A percentile compares a stretch with the other conserved stretches of the same genome.
These are phyloP conservation scores for Medicago arabica DNA, from an alignment of 306 rosid genomes.

Conservation along the genomic window DNA sequence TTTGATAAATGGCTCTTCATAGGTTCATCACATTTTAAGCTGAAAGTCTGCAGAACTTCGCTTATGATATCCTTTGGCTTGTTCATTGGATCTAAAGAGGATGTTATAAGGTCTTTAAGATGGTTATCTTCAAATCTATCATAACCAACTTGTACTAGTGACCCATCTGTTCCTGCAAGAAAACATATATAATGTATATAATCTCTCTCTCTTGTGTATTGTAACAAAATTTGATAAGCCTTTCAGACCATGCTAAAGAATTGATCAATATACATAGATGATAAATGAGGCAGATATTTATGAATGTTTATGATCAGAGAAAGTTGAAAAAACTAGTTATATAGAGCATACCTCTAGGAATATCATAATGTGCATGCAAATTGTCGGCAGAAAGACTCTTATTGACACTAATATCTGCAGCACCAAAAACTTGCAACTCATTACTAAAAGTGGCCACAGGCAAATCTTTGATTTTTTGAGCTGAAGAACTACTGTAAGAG, in stretches of 20 bases:
- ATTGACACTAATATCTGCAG: constrained; percentile 37
- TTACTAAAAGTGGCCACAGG: neutral
- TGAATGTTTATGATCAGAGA: constrained; percentile 25
- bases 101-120: constrained; percentile 39
- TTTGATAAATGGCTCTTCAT: constrained; percentile 46
- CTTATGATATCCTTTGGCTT: constrained; percentile 44
- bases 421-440: constrained; percentile 28
- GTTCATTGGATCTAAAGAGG: constrained; percentile 33
- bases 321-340: constrained; percentile 26
- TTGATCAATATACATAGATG: constrained; percentile 5
- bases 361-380: constrained; percentile 39
- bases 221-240: neutral
- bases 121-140: constrained; percentile 40
- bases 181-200: neutral
- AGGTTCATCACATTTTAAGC: constrained; percentile 58
- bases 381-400: constrained; percentile 22
- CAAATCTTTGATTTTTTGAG: neutral
- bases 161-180: neutral
- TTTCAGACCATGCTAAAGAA: neutral
- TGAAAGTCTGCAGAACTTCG: constrained; percentile 55
- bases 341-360: constrained; percentile 52
- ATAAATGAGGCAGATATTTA: constrained; percentile 19
- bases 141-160: neutral
- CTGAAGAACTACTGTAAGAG: neutral
- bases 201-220: neutral